phyloP scores from a whole-genome alignment of 176 grass and related monocot genomes.

The Avena insularis region DNA sequence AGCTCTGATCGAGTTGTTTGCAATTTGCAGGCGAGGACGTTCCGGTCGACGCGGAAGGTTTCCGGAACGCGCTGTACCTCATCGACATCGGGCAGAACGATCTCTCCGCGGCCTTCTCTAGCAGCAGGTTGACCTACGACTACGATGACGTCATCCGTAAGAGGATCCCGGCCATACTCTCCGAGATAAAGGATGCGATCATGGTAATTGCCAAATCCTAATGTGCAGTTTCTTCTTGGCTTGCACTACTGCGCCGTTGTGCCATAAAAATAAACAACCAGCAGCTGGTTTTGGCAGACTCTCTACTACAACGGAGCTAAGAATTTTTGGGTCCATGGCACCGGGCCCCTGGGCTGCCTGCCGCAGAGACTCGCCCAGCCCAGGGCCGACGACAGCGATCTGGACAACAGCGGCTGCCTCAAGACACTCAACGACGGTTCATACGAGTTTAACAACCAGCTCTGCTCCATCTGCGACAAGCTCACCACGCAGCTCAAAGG shows the following conservation, averaged over 20 bases:
- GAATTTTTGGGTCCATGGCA: constrained; percentile 67
- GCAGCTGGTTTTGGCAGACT: constrained; percentile 8
- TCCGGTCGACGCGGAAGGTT: constrained; percentile 45
- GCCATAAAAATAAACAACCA: not conserved
- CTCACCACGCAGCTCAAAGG: constrained; percentile 48
- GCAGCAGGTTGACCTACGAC: not conserved
- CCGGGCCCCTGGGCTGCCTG: constrained; percentile 67
- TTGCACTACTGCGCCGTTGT: too few species aligned
- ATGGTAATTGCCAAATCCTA: constrained; percentile 31
- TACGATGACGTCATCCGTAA: constrained; percentile 46
- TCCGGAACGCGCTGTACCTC: constrained; percentile 61
- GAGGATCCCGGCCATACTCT: constrained; percentile 50
- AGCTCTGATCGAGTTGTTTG: not conserved
- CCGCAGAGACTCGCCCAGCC: constrained; percentile 54
- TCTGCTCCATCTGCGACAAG: constrained; percentile 40
- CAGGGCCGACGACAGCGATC: constrained; percentile 43
- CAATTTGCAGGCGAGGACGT: not conserved
- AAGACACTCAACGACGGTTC: constrained; percentile 47
- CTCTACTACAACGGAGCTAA: constrained; percentile 57
- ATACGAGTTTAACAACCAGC: constrained; percentile 58
- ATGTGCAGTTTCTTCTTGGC: not conserved
- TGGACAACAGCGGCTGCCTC: constrained; percentile 63
- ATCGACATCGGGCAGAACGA: constrained; percentile 88
- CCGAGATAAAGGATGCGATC: constrained; percentile 62
- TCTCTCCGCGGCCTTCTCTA: constrained; percentile 40